Conservation (phyloP, 352 stramenopile genomes). For the Phytophthora europaea region DNA sequence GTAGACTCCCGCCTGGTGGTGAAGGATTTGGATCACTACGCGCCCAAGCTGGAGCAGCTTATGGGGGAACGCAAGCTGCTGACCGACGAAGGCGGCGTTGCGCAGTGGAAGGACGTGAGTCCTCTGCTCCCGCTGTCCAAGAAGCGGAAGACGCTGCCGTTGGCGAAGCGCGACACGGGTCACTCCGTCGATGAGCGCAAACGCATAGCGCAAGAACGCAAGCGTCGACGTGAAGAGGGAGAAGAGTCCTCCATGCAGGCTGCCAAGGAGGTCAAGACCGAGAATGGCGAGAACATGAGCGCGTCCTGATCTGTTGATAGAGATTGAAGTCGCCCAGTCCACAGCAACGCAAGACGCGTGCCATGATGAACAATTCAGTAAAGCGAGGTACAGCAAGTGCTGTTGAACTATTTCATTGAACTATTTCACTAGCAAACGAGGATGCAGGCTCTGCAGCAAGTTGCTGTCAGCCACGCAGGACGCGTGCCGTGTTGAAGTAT, state of each 20-base stretch:
- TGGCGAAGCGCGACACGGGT: slow-evolving; percentile 76
- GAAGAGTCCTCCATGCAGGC: slow-evolving; percentile 18
- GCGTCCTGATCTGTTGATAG: slow-evolving; percentile 28
- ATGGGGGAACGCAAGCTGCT: slow-evolving; percentile 71
- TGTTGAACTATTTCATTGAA: no score
- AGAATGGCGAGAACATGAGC: slow-evolving; percentile 16
- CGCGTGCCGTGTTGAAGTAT: background rate
- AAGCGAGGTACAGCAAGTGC: no score
- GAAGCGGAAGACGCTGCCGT: slow-evolving; percentile 66
- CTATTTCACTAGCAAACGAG: no score
- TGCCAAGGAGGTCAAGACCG: slow-evolving; percentile 25
- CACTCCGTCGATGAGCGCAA: slow-evolving; percentile 87
- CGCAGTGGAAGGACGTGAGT: slow-evolving; percentile 66
- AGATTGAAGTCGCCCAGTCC: slow-evolving; percentile 2
- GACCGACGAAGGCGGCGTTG: slow-evolving; percentile 29
- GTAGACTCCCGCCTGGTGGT: slow-evolving; percentile 59
- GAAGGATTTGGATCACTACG: slow-evolving; percentile 78
- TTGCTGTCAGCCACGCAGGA: background rate
- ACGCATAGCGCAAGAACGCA: slow-evolving; percentile 75
- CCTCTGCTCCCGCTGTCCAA: slow-evolving; percentile 65
- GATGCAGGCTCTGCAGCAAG: no score
- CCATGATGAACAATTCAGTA: no score
- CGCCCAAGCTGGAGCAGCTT: slow-evolving; percentile 77
- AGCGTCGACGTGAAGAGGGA: slow-evolving; percentile 64
- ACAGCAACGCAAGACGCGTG: background rate